phyloP scores from a whole-genome alignment of 257 asterid genomes.

The Scutellaria baicalensis region DNA sequence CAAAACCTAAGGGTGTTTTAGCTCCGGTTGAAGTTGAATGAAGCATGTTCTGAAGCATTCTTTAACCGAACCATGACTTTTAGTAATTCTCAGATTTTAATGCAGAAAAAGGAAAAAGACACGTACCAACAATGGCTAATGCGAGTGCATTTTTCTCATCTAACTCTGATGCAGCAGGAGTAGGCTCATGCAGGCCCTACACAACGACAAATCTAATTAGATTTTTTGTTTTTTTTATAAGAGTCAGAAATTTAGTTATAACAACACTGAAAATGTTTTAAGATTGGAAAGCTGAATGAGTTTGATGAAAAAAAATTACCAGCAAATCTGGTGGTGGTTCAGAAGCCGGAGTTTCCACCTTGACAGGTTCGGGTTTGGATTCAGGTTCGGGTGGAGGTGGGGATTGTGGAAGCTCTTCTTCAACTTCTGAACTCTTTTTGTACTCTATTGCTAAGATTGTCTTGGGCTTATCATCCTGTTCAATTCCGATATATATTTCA shows the following conservation, averaged over 20 bases:
- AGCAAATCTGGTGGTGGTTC: conserved; percentile 67
- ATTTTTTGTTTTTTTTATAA: neutral
- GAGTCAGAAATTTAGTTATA: conserved; percentile 2
- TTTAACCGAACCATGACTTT: neutral
- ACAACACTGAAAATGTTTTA: neutral
- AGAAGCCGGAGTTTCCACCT: conserved; percentile 46
- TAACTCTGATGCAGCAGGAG: conserved; percentile 70
- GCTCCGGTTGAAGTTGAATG: neutral
- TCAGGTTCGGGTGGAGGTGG: conserved; percentile 47
- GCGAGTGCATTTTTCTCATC: conserved; percentile 91
- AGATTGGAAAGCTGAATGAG: neutral
- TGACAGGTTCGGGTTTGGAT: conserved; percentile 46
- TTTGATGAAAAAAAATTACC: conserved; percentile 28
- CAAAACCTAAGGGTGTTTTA: neutral
- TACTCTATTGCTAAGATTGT: conserved; percentile 71
- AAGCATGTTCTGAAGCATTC: neutral
- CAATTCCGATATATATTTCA: neutral
- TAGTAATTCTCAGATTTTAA: neutral
- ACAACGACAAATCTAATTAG: conserved; percentile 7
- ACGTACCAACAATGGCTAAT: conserved; percentile 87
- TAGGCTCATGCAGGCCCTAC: conserved; percentile 66
- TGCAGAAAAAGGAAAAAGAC: neutral
- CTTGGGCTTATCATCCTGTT: conserved; percentile 64
- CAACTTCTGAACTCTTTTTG: conserved; percentile 53
- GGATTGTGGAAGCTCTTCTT: conserved; percentile 48